A percentile compares a stretch with the other conserved stretches of the same genome.
Evolutionary conservation across 257 asterid species (phyloP).

Genomic region (Nicotiana benthamiana): DNA sequence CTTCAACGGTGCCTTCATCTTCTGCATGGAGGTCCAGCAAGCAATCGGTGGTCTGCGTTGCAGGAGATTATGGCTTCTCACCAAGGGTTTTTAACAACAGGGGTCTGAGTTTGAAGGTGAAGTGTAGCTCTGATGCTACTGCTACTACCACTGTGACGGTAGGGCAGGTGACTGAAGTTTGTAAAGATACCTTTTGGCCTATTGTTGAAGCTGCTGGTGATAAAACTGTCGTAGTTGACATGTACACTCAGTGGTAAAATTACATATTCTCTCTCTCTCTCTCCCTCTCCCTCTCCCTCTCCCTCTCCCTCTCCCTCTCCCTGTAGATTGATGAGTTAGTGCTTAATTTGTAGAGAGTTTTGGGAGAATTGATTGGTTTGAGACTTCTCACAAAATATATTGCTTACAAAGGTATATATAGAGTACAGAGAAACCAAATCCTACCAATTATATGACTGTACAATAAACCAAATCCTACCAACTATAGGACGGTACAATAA

Average conservation of each 20-base stretch:
- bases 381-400: no score
- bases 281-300: no score
- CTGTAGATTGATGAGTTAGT: background rate
- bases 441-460: no score
- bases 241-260: conserved; percentile 80
- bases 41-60: conserved; percentile 36
- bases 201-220: conserved; percentile 69
- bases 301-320: no score
- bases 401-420: no score
- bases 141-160: conserved; percentile 29
- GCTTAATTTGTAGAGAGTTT: no score
- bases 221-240: conserved; percentile 68
- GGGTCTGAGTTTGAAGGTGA: conserved; percentile 32
- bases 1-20: conserved; percentile 13
- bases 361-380: no score
- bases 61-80: conserved; percentile 36
- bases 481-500: no score
- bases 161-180: conserved; percentile 64
- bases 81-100: conserved; percentile 17
- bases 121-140: conserved; percentile 44
- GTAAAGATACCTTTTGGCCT: conserved; percentile 70
- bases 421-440: no score
- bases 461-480: no score
- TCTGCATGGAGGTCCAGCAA: conserved; percentile 24
- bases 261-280: background rate